These are phyloP conservation scores for Begonia peltatifolia DNA, from an alignment of 306 rosid species.

Conservation along the genomic window DNA sequence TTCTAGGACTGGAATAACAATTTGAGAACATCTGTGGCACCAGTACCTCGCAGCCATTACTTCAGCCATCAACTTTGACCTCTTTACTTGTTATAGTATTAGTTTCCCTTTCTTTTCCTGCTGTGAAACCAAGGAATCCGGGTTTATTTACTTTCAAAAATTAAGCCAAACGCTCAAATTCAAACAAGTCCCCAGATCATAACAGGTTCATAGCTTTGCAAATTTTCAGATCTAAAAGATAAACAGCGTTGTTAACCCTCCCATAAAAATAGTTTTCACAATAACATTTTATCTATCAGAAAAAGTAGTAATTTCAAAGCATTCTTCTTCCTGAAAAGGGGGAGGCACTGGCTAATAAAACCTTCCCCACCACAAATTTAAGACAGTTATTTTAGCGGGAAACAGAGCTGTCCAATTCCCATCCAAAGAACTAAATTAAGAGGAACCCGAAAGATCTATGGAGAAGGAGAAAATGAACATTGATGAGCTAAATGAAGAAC, in stretches of 20 bases:
- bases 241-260: not conserved
- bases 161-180: not conserved
- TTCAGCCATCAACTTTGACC: conserved; percentile 33
- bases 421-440: not conserved
- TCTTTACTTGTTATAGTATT: not conserved
- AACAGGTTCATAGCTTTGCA: not conserved
- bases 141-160: not conserved
- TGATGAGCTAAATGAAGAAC: not conserved
- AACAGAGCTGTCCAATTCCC: not conserved
- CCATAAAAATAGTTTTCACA: not conserved
- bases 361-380: not conserved
- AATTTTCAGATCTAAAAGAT: not conserved
- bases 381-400: not conserved
- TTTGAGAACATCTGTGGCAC: conserved; percentile 50
- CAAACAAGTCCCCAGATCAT: not conserved
- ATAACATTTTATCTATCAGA: not conserved
- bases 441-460: not conserved
- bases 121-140: not conserved
- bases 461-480: not conserved
- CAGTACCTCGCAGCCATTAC: conserved; percentile 44
- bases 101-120: not conserved
- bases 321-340: too few relatives aligned
- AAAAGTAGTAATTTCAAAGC: not conserved
- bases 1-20: conserved; percentile 43
- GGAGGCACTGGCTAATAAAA: too few relatives aligned